Base-by-base conservation (phyloP, 2,329 filamentous ascomycete genomes). In the Fusarium aywerte region DNA sequence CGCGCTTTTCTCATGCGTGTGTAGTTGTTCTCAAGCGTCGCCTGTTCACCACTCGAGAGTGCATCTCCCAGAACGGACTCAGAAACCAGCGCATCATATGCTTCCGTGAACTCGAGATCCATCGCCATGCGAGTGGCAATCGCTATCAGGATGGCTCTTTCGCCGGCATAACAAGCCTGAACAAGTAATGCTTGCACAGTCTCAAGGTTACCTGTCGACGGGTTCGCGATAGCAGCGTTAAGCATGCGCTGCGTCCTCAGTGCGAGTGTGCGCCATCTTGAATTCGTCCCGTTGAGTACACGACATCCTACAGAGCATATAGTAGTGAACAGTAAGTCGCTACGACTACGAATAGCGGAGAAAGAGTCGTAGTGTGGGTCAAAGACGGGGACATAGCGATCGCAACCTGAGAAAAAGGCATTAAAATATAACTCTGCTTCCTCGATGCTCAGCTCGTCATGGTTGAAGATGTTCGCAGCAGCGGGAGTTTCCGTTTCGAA, bases 301-400 rank as follows among this genome's bases (percentile, higher is more conserved):
- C 60, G 60, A 0, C 60, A 63, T 2, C 60, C 60, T 3, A 63
- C 51, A 11, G 60, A 58, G 5, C 60, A 63, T 6, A 63, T 63
- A 5, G 60, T 63, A 2, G 54, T 58, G 3, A 33, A 63, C 0
- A 63, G 12, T 0, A 63, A 4, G 2, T 62, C n/a, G n/a, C 33
- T 63, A 1, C 59, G 27, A 1, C 15, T 35, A 0, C 43, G 50
- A 0, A 63, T 39, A 0, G 29, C 15, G 4, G 33, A 15, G 2
- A 51, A 8, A 0, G 60, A 40, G 11, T 63, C 60, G 1, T 40
- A 40, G 0, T 33, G 32, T 1, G 39, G 43, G 13, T 63, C 58
- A 10, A 63, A 63, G 0, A 63, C 23, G 8, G 60, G 60, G 9
- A 63, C 60, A 0, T 63, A 63, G 12, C 58, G 60, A 1, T 63